Base-by-base conservation (phyloP, 176 grass and related monocot genomes). In the Hordeum marinum region DNA sequence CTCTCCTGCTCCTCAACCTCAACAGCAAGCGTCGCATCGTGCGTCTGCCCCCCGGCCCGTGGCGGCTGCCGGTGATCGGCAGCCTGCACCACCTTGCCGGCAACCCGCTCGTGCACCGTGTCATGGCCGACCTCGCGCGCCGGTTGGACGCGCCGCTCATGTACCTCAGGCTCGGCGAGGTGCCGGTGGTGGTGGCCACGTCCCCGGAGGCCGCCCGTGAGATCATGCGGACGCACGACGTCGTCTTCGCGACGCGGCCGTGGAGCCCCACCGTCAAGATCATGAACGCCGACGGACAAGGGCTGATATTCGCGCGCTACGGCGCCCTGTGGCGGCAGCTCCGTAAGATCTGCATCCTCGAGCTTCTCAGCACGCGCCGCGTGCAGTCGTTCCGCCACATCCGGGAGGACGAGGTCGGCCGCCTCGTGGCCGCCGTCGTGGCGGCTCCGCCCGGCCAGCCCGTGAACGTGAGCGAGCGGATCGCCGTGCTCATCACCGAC, bases 81-180 rank as follows among this genome's bases (percentile, higher is more conserved):
- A 85, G 78, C 82, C 78, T 89, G 13, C 88, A 85, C 70, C 88
- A 89, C 83, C 70, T 85, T 4, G 24, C 59, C 4, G 29, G 46
- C 0, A 75, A 14, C 3, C 83, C 77, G 21, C 78, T 81, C 4
- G 40, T 20, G 34, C 82, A 89, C 83, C 82, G 78, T 15, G 65
- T 76, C 27, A 13, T 89, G 23, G 77, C 82, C 0, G 78, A 81
- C 70, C 77, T 89, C 11, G 45, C 88, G 14, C 69, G 70, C 5
- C 70, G 39, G 3, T 40, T 46, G 0, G 76, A 37, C 62, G 37
- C 77, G 37, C 82, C 87, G 43, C 82, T 89, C 77, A 81, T 89
- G 68, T 85, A 85, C 82, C 77, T 89, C 46, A 20, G 18, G 82
- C 82, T 89, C 82, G 87, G 87, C 20, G 82, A 89, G 82, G 46